Percentiles rank a stretch among this genome's conserved stretches.
phyloP scores from a whole-genome alignment of 1,284 basidiomycete species.

The Cryptococcus sp. region DNA sequence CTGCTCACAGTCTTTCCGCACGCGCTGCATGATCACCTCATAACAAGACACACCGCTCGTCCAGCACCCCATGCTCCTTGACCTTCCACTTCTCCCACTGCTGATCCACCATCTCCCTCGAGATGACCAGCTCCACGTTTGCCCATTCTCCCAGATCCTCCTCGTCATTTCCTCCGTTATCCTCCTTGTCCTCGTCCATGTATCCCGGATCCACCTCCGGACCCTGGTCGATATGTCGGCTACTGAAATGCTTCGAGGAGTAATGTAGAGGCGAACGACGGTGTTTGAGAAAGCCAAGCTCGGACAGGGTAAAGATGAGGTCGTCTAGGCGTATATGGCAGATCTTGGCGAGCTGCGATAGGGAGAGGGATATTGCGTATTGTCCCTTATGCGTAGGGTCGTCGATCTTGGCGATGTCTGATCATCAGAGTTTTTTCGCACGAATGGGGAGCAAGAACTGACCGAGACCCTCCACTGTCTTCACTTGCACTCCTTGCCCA shows the following conservation, averaged over 20 bases:
- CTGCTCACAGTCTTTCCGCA: too few species aligned
- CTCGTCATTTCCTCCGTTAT: background rate
- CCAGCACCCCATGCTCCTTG: conserved; percentile 31
- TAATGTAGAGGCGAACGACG: too few species aligned
- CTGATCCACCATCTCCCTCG: conserved; percentile 63
- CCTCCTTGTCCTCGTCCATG: background rate
- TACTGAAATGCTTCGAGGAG: too few species aligned
- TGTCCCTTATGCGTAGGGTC: conserved; percentile 19
- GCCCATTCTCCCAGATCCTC: conserved; percentile 35
- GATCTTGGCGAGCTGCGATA: conserved; percentile 66
- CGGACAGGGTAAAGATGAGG: conserved; percentile 76
- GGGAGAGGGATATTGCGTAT: conserved; percentile 56
- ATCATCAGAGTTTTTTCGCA: background rate
- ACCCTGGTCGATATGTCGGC: too few species aligned
- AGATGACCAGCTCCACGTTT: conserved; percentile 52
- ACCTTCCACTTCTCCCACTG: conserved; percentile 36
- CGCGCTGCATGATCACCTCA: conserved; percentile 8
- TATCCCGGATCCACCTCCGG: too few species aligned
- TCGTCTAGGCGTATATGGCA: conserved; percentile 81
- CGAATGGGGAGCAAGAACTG: background rate
- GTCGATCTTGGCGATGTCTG: conserved; percentile 13
- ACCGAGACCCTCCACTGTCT: background rate
- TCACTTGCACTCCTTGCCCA: background rate
- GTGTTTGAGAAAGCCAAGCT: conserved; percentile 68
- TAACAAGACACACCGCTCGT: conserved; percentile 35